Evolutionary conservation across 2,329 filamentous ascomycete genomes (phyloP).

Genomic region (Aspergillus aculeatinus): DNA sequence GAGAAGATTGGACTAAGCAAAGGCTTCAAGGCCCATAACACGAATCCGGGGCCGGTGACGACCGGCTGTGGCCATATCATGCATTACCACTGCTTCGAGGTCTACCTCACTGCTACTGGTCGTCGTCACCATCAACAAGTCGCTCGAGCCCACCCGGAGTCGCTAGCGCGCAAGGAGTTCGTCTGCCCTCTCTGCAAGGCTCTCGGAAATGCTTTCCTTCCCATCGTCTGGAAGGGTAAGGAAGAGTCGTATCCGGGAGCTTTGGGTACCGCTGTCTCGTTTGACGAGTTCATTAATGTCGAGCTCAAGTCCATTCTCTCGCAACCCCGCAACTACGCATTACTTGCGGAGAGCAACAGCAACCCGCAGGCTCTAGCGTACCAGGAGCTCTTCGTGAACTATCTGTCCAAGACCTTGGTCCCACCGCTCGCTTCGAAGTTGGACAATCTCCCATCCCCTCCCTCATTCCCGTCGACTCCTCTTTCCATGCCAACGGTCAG

Average conservation of each 20-base stretch:
- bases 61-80: slow-evolving; percentile 97
- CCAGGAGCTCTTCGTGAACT: slow-evolving; percentile 52
- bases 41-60: slow-evolving; percentile 73
- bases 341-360: slow-evolving; percentile 37
- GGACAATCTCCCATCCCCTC: slow-evolving; percentile 31
- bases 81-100: slow-evolving; percentile 94
- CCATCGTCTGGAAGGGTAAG: slow-evolving; percentile 91
- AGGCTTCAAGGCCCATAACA: slow-evolving; percentile 72
- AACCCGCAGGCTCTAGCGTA: slow-evolving; percentile 37
- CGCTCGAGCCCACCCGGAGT: slow-evolving; percentile 88
- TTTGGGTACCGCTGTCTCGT: slow-evolving; percentile 60
- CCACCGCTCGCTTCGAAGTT: slow-evolving; percentile 48
- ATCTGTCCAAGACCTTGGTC: slow-evolving; percentile 52
- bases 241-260: slow-evolving; percentile 77
- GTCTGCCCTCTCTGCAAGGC: slow-evolving; percentile 97
- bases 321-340: slow-evolving; percentile 50
- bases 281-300: slow-evolving; percentile 67
- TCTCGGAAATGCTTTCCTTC: slow-evolving; percentile 88
- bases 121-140: slow-evolving; percentile 89
- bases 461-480: slow-evolving; percentile 28
- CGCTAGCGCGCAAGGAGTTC: slow-evolving; percentile 77
- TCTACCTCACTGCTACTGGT: slow-evolving; percentile 80
- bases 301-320: slow-evolving; percentile 54
- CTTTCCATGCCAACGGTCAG: slow-evolving; percentile 31
- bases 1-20: slow-evolving; percentile 84